Base-by-base conservation (phyloP, 106 monocot genomes). In the Dendrobium nobile region DNA sequence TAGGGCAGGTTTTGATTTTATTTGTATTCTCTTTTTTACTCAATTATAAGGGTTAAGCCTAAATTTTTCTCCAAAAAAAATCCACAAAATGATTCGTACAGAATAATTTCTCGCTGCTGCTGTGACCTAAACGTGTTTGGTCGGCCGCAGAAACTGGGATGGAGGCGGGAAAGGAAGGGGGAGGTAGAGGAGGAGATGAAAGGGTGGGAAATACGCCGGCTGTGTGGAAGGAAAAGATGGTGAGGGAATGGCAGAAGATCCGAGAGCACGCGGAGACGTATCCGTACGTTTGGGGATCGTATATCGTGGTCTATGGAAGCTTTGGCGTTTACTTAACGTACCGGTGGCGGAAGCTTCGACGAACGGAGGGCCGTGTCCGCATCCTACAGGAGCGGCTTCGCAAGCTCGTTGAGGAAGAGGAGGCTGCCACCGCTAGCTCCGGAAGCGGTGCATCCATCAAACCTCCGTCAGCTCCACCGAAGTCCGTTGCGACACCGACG, bases 281-380 rank as follows among this genome's bases (percentile, higher is more conserved):
- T 75, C 98, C 98, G 4, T 95, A 98, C 81, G 92, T 98, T 2
- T 98, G 98, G 98, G 89, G 75, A 1, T 98, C 95, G 19, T 98
- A 98, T 85, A 88, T 93, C 64, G 43, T 98, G 37, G 98, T 98
- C 41, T 98, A 98, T 82, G 91, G 94, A 19, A 88, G 94, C 22
- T 85, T 95, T 51, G 87, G 91, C 22, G 85, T 75, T 1, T 92
- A 86, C 84, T 56, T 91, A 20, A 75, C 89, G 4, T 93, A 61
- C 64, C 51, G 91, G 54, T 98, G 94, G 94, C 26, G 86, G 82
- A 98, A 91, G 92, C 88, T 94, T 70, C 92, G 95, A 61, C 87
- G 84, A 54, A 98, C 95, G 20, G 97, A 98, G 84, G 83, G 84
- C 43, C 79, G 94, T 20, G 89, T 98, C 40, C 84, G 92, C 19